phyloP scores from a whole-genome alignment of 1,284 basidiomycete species.

The Agroathelia rolfsii region DNA sequence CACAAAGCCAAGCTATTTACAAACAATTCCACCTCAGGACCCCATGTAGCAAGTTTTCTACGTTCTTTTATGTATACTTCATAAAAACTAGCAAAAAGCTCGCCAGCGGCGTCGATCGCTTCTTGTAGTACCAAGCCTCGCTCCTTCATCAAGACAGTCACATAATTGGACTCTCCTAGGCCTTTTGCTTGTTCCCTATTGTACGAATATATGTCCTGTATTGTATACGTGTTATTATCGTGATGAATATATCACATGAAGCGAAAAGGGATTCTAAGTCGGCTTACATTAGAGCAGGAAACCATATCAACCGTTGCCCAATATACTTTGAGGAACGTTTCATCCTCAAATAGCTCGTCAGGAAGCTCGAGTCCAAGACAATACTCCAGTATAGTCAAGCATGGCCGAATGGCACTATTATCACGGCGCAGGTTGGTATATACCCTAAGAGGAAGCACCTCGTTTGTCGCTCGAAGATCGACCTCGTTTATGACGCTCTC shows the following conservation, averaged over 20 bases:
- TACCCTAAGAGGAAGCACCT: conserved; percentile 32
- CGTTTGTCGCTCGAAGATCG: conserved; percentile 43
- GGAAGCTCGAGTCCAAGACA: conserved; percentile 17
- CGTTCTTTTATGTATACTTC: no score
- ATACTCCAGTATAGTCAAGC: conserved; percentile 19
- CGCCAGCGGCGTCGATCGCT: conserved; percentile 17
- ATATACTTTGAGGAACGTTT: conserved; percentile 14
- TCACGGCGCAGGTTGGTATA: conserved; percentile 17
- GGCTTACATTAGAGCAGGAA: conserved; percentile 17
- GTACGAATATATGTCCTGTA: conserved; percentile 20
- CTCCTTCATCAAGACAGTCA: conserved; percentile 17
- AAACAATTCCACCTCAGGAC: conserved; percentile 35
- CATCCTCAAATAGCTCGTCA: conserved; percentile 17
- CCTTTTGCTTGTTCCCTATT: conserved; percentile 19
- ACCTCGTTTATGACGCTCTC: conserved; percentile 39
- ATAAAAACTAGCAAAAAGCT: no score
- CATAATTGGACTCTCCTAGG: conserved; percentile 14
- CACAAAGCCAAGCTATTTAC: no score
- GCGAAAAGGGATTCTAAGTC: conserved; percentile 1
- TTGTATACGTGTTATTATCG: conserved; percentile 1
- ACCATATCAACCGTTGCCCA: conserved; percentile 17
- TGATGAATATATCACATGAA: no score
- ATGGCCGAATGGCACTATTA: conserved; percentile 14
- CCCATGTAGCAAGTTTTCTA: no score
- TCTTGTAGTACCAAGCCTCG: conserved; percentile 14